These are phyloP conservation scores for Aspergillus leporis DNA, from an alignment of 495 filamentous ascomycete species.

Conservation along the genomic window DNA sequence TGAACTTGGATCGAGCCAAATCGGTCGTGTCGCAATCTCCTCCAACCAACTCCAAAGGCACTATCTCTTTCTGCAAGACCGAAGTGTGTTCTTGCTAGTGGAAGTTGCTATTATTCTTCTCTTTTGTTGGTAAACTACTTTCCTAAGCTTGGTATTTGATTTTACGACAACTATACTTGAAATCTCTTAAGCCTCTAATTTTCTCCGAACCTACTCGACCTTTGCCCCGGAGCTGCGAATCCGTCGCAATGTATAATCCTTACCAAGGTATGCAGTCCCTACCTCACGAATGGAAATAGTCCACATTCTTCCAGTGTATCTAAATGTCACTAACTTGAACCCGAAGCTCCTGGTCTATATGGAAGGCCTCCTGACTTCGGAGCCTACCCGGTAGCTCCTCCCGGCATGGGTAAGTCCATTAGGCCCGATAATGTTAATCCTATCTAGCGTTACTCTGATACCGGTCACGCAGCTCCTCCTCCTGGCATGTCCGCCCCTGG, in stretches of 20 bases:
- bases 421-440: slow-evolving; percentile 2
- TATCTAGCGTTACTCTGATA: slow-evolving; percentile 15
- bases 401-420: slow-evolving; percentile 74
- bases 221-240: slow-evolving; percentile 17
- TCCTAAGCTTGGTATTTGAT: too few relatives aligned
- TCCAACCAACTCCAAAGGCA: slow-evolving; percentile 3
- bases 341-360: slow-evolving; percentile 56
- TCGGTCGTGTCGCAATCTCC: slow-evolving; percentile 2
- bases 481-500: slow-evolving; percentile 80
- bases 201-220: not conserved
- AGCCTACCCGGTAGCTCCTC: slow-evolving; percentile 74
- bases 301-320: not conserved
- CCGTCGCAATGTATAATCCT: slow-evolving; percentile 66
- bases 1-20: slow-evolving; percentile 8
- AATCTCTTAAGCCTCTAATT: not conserved
- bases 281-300: not conserved
- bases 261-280: slow-evolving; percentile 60
- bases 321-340: slow-evolving; percentile 15
- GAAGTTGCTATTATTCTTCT: not conserved
- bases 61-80: not conserved
- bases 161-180: not conserved
- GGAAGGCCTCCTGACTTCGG: slow-evolving; percentile 72
- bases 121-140: too few relatives aligned
- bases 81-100: not conserved
- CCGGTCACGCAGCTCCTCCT: slow-evolving; percentile 33